Evolutionary conservation across 2,329 filamentous ascomycete species (phyloP), one percentile per base, ranked within the genome.

Genomic region (Lojkania enalia): DNA sequence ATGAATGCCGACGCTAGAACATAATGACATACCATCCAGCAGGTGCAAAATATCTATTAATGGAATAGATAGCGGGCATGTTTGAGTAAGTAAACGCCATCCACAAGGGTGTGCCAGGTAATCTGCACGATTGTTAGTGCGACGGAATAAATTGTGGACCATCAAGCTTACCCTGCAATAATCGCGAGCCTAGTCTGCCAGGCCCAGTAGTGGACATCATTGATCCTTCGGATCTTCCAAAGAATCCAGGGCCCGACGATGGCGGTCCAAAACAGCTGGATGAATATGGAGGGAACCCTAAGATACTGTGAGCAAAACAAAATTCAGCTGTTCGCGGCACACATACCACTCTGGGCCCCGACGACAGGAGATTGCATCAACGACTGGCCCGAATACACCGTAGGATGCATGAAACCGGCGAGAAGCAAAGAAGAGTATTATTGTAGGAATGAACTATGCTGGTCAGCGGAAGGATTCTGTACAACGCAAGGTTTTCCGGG

Each of bases 291-390:
- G 18, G 66, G 66, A 2, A 67, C 47, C 66, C 66, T 69, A 38
- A 6, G 7, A n/a, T n/a, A n/a, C n/a, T n/a, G n/a, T n/a, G n/a
- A n/a, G n/a, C n/a, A n/a, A n/a, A n/a, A n/a, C n/a, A n/a, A n/a
- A n/a, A n/a, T n/a, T n/a, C n/a, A n/a, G n/a, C n/a, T n/a, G n/a
- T n/a, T n/a, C n/a, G n/a, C n/a, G n/a, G n/a, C n/a, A n/a, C 1
- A 51, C 60, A 36, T 66, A 80, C 85, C 85, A 88, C 71, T 88
- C 85, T 76, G 79, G 84, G 6, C 85, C 85, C 46, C 66, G 55
- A 52, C 75, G 61, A 52, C 70, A 76, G 46, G 61, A 47, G 39
- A 69, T 64, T 52, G 76, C 75, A 27, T 70, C 65, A 16, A 73
- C 69, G 42, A 74, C 29, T 35, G 74, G 68, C 31, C 82, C 76